These are phyloP conservation scores for Colletotrichum tropicicola DNA, from an alignment of 2,329 filamentous ascomycete genomes.

Conservation along the genomic window DNA sequence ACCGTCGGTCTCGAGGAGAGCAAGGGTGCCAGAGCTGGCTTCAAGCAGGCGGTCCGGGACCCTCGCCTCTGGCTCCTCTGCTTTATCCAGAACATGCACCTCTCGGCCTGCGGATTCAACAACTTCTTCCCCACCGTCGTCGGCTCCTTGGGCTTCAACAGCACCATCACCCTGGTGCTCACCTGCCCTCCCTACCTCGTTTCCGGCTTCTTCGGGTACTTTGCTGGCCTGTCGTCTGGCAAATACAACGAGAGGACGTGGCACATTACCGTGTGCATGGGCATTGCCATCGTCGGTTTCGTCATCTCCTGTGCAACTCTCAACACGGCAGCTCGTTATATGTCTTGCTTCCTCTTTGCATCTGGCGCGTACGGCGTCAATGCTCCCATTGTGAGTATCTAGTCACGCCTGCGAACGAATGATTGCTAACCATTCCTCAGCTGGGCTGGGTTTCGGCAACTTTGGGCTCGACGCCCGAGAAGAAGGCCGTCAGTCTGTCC, in stretches of 20 bases:
- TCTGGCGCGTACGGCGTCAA: conserved; percentile 49
- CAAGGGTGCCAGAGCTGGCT: conserved; percentile 45
- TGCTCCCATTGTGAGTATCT: background rate
- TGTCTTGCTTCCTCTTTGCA: conserved; percentile 45
- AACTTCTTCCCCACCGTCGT: conserved; percentile 43
- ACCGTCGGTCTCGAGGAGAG: conserved; percentile 42
- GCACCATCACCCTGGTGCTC: conserved; percentile 52
- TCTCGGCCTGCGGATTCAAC: conserved; percentile 37
- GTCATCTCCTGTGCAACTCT: conserved; percentile 41
- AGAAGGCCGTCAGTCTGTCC: conserved; percentile 51
- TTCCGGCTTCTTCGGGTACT: conserved; percentile 51
- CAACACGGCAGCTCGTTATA: conserved; percentile 41
- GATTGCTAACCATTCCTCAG: conserved; percentile 35
- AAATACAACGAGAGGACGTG: conserved; percentile 51
- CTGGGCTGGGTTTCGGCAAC: conserved; percentile 52
- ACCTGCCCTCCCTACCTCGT: conserved; percentile 57
- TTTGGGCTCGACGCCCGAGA: conserved; percentile 52
- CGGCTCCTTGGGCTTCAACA: conserved; percentile 40
- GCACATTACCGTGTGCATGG: conserved; percentile 49
- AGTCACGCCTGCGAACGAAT: no score
- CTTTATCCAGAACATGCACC: conserved; percentile 40
- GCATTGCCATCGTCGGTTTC: conserved; percentile 49
- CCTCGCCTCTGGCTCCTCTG: conserved; percentile 39
- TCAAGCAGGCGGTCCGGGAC: conserved; percentile 37
- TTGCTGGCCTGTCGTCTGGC: conserved; percentile 52